Conservation (phyloP, 306 rosid genomes). For the Prunus campanulata region DNA sequence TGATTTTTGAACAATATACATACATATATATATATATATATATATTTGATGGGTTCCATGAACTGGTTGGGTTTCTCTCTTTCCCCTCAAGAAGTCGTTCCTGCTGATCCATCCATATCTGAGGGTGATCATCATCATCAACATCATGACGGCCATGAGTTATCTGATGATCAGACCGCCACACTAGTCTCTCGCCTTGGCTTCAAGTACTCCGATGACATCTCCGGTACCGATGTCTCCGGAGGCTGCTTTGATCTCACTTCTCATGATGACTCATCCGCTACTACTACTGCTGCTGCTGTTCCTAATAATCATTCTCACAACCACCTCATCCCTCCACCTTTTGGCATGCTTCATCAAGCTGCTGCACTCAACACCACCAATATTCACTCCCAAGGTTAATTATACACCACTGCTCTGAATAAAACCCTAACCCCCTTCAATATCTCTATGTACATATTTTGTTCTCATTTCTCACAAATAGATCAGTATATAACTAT, state of each 20-base stretch:
- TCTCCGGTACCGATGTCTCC: slow-evolving; percentile 45
- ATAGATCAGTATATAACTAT: no score
- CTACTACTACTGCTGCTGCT: not conserved
- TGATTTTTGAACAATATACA: no score
- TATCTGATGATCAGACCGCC: slow-evolving; percentile 25
- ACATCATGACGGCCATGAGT: slow-evolving; percentile 19
- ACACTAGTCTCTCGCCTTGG: slow-evolving; percentile 36
- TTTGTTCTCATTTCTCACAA: not conserved
- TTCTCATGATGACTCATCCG: slow-evolving; percentile 11
- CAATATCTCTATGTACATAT: not conserved
- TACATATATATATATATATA: no score
- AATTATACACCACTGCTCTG: not conserved
- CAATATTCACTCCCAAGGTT: slow-evolving; percentile 30
- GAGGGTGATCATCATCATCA: slow-evolving; percentile 17
- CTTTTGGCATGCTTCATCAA: slow-evolving; percentile 42
- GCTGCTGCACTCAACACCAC: slow-evolving; percentile 28
- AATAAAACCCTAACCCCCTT: not conserved
- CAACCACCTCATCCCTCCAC: slow-evolving; percentile 49
- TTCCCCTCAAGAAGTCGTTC: slow-evolving; percentile 58
- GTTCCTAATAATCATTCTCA: slow-evolving; percentile 23
- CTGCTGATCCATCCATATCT: slow-evolving; percentile 25
- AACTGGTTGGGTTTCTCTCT: slow-evolving; percentile 93
- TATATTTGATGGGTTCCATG: slow-evolving; percentile 30
- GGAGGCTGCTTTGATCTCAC: slow-evolving; percentile 60
- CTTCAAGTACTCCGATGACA: slow-evolving; percentile 50